phyloP scores from a whole-genome alignment of 177 flowering plant species.

The Vitis hybrid region DNA sequence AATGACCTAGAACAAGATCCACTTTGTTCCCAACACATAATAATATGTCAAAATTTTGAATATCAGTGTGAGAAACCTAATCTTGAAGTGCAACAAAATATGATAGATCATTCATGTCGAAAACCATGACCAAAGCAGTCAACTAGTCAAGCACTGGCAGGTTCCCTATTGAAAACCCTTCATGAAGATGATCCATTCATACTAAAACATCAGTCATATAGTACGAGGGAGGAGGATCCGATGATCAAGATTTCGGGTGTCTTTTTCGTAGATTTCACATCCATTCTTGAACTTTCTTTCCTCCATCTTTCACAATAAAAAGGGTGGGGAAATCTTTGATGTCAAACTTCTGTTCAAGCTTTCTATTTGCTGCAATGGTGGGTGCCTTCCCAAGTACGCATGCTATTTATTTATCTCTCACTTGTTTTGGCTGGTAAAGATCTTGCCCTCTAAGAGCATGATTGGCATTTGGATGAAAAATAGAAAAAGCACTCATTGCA shows the following conservation, averaged over 20 bases:
- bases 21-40: conserved; percentile 94
- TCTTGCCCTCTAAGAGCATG: conserved; percentile 97
- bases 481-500: conserved; percentile 96
- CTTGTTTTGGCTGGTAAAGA: conserved; percentile 85
- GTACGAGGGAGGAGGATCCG: conserved; percentile 78
- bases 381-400: conserved; percentile 95
- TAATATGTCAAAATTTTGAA: conserved; percentile 67
- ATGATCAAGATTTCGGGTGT: conserved; percentile 66
- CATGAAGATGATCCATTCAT: conserved; percentile 74
- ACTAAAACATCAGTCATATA: conserved; percentile 84
- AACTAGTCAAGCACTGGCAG: conserved; percentile 41
- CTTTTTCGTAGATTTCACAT: conserved; percentile 27
- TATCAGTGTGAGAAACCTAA: conserved; percentile 67
- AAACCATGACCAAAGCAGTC: conserved; percentile 89
- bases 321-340: too few relatives aligned
- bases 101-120: conserved; percentile 68
- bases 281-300: neutral
- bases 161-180: conserved; percentile 43
- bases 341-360: too few relatives aligned
- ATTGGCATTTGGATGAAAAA: conserved; percentile 97
- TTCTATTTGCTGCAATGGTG: too few relatives aligned
- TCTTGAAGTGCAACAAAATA: conserved; percentile 63
- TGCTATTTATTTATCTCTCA: conserved; percentile 95
- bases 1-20: conserved; percentile 85
- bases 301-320: too few relatives aligned